Evolutionary conservation across 306 rosid species (phyloP).

Genomic region (Purshia tridentata): DNA sequence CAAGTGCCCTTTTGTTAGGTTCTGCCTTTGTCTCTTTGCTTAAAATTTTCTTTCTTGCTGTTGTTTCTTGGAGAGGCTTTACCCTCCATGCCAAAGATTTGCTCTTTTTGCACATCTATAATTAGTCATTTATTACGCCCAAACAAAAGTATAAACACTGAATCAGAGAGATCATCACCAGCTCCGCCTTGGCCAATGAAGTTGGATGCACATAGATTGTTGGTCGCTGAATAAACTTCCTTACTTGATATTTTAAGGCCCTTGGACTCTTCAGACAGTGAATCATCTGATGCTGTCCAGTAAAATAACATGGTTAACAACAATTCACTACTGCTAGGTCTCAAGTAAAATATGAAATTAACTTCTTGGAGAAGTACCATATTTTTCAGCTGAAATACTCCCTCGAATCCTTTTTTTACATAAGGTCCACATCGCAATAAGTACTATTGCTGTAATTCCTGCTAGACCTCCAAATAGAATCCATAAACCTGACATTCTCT

Average conservation of each 20-base stretch:
- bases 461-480: slow-evolving; percentile 35
- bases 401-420: slow-evolving; percentile 24
- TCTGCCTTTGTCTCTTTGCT: not conserved
- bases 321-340: not conserved
- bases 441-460: slow-evolving; percentile 24
- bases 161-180: slow-evolving; percentile 37
- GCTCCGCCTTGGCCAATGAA: slow-evolving; percentile 67
- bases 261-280: slow-evolving; percentile 31
- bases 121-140: not conserved
- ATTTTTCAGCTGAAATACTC: not conserved
- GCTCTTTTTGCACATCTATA: not conserved
- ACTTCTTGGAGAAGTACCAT: slow-evolving; percentile 25
- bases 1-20: not conserved
- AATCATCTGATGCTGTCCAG: slow-evolving; percentile 27
- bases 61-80: too few species aligned
- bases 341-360: not conserved
- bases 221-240: slow-evolving; percentile 49
- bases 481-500: slow-evolving; percentile 37
- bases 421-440: slow-evolving; percentile 31
- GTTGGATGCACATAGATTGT: slow-evolving; percentile 45
- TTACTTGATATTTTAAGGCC: slow-evolving; percentile 36
- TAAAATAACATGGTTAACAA: slow-evolving; percentile 12
- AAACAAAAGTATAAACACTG: not conserved
- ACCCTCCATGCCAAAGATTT: not conserved
- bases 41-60: not conserved